Percentiles rank a stretch among this genome's conserved stretches.
Evolutionary conservation across 495 filamentous ascomycete species (phyloP).

Genomic region (Sordaria brevicollis): DNA sequence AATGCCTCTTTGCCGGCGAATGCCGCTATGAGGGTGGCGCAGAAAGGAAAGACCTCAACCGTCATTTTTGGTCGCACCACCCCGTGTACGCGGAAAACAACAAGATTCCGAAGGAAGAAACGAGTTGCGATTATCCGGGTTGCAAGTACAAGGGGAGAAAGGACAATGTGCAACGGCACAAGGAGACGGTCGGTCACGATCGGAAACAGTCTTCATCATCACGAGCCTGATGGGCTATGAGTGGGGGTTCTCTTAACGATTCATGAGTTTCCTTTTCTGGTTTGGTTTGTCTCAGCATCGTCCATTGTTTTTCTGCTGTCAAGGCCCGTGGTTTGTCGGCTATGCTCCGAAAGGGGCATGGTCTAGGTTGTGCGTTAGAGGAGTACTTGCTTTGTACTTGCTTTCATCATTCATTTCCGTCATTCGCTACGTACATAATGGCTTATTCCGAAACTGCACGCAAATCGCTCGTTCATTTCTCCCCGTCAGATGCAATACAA

Average conservation of each 20-base stretch:
- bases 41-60: slow-evolving; percentile 6
- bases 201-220: neutral
- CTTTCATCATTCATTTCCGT: neutral
- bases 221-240: neutral
- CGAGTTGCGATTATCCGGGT: neutral
- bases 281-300: neutral
- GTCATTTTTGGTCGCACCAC: slow-evolving; percentile 14
- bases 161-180: slow-evolving; percentile 12
- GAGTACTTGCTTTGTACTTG: neutral
- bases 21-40: neutral
- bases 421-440: neutral
- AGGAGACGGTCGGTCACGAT: neutral
- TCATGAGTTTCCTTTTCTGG: neutral
- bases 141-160: slow-evolving; percentile 6
- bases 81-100: neutral
- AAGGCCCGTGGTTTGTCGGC: neutral
- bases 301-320: neutral
- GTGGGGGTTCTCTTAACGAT: neutral
- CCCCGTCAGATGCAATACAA: neutral
- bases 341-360: neutral
- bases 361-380: neutral
- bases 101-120: neutral
- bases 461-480: neutral
- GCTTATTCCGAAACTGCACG: neutral
- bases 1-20: neutral